Evolutionary conservation across 257 asterid species (phyloP).

Genomic region (Capsicum rhomboideum): DNA sequence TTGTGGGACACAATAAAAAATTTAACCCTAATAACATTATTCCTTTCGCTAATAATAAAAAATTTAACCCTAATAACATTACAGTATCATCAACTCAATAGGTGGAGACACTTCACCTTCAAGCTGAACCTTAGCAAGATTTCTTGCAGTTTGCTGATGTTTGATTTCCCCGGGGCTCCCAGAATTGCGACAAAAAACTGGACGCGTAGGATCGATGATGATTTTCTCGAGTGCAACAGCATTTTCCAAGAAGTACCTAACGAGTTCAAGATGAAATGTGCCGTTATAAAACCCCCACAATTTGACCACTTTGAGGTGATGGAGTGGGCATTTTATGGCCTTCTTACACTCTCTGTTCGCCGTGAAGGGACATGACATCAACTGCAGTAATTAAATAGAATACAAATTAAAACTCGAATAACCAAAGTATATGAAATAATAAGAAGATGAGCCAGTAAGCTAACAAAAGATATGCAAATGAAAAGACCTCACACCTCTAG

Average conservation of each 20-base stretch:
- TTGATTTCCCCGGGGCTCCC: not conserved
- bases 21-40: too few species aligned
- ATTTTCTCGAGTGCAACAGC: not conserved
- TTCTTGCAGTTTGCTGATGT: not conserved
- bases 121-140: not conserved
- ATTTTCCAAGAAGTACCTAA: not conserved
- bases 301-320: not conserved
- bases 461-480: not conserved
- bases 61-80: not conserved
- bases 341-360: not conserved
- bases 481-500: not conserved
- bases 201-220: not conserved
- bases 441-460: not conserved
- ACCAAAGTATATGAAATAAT: not conserved
- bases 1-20: too few species aligned
- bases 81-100: not conserved
- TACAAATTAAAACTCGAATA: not conserved
- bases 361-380: not conserved
- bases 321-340: not conserved
- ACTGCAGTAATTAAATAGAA: not conserved
- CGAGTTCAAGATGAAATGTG: not conserved
- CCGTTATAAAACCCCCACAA: not conserved
- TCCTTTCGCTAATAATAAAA: too few species aligned
- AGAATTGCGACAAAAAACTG: not conserved
- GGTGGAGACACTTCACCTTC: not conserved